Percentiles rank a stretch among this genome's conserved stretches.
These are phyloP conservation scores for Theileria orientalis DNA, from an alignment of 169 alveolate genomes.

Conservation along the genomic window DNA sequence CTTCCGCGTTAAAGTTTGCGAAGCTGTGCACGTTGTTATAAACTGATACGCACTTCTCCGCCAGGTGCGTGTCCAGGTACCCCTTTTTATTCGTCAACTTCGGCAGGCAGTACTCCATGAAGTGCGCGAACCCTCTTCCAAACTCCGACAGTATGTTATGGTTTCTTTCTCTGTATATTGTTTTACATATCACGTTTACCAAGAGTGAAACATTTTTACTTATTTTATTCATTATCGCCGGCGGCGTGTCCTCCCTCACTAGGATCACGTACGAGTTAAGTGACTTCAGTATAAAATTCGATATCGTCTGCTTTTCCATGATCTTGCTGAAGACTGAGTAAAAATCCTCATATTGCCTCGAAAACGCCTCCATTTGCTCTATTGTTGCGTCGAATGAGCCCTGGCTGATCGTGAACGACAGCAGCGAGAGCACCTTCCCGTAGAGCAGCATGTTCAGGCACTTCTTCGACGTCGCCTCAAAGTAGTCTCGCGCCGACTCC, in stretches of 20 bases:
- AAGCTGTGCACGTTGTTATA: not conserved
- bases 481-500: not conserved
- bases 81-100: not conserved
- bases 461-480: not conserved
- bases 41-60: not conserved
- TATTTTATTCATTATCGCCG: not conserved
- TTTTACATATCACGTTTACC: not conserved
- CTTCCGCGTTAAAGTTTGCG: not conserved
- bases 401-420: slow-evolving; percentile 10
- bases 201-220: slow-evolving; percentile 7
- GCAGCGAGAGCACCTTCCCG: not conserved
- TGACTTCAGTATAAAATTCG: not conserved
- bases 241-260: not conserved
- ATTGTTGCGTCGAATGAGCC: slow-evolving; percentile 4
- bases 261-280: slow-evolving; percentile 8
- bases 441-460: not conserved
- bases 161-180: not conserved
- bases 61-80: not conserved
- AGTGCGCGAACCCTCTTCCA: not conserved
- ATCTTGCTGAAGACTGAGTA: not conserved
- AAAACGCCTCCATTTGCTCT: not conserved
- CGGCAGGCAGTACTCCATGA: not conserved
- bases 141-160: not conserved
- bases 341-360: not conserved
- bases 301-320: not conserved